phyloP scores from a whole-genome alignment of 2,329 filamentous ascomycete species.

The Cladosporium sp. region DNA sequence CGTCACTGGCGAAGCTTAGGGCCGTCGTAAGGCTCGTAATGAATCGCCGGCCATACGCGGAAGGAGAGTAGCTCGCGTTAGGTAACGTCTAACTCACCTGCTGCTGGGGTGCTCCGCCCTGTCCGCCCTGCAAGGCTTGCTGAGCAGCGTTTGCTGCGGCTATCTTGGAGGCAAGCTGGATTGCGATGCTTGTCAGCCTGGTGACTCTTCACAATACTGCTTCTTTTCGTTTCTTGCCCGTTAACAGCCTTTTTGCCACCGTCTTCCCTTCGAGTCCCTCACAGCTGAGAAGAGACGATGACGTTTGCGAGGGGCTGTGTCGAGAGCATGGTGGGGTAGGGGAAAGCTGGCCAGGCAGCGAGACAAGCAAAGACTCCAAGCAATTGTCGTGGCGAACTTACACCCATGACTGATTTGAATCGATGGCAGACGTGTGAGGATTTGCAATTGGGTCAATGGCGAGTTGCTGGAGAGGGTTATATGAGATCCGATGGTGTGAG shows the following conservation, averaged over 20 bases:
- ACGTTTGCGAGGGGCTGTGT: not conserved
- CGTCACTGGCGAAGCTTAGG: too few relatives aligned
- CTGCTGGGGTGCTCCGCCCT: constrained; percentile 28
- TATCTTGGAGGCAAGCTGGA: constrained; percentile 46
- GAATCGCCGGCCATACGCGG: constrained; percentile 29
- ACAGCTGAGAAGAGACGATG: not conserved
- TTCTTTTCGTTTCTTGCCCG: not conserved
- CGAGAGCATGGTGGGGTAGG: not conserved
- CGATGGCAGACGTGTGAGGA: too few relatives aligned
- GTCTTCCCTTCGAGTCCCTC: not conserved
- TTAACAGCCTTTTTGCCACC: not conserved
- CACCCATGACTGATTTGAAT: too few relatives aligned
- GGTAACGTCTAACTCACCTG: constrained; percentile 49
- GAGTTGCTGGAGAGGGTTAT: too few relatives aligned
- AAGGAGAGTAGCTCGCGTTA: not conserved
- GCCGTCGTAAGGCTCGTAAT: too few relatives aligned
- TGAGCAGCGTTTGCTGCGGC: constrained; percentile 39
- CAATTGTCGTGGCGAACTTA: too few relatives aligned
- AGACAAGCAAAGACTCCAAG: not conserved
- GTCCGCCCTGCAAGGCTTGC: constrained; percentile 23
- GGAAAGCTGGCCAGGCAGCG: not conserved
- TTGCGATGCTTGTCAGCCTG: not conserved
- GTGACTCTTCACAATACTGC: too few relatives aligned
- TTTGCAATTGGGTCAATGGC: too few relatives aligned
- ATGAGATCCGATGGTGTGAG: too few relatives aligned